Conservation (phyloP, 345 rosid species). For the Rubroshorea leprosula region DNA sequence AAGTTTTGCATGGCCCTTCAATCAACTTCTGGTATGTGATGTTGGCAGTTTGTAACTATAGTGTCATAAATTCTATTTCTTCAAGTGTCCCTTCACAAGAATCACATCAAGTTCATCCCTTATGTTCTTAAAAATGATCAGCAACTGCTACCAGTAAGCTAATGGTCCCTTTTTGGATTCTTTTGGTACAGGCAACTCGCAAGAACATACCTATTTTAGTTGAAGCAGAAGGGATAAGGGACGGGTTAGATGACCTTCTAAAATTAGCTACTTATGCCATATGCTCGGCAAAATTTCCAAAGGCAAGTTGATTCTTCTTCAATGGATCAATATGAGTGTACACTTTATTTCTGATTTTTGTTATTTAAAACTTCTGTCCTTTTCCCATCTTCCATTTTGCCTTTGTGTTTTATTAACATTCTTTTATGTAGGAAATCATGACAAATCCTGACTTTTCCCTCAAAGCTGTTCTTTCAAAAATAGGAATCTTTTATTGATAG, state of each 20-base stretch:
- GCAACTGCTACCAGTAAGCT: neutral
- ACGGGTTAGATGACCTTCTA: slow-evolving; percentile 68
- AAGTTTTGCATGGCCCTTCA: neutral
- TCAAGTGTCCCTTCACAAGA: neutral
- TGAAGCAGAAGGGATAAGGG: slow-evolving; percentile 78
- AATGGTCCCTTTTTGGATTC: slow-evolving; percentile 3
- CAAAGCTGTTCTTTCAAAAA: neutral
- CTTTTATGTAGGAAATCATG: neutral
- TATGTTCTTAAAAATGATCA: slow-evolving; percentile 3
- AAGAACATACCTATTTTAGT: slow-evolving; percentile 72
- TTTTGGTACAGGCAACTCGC: slow-evolving; percentile 76
- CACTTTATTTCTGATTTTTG: neutral
- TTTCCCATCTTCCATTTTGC: neutral
- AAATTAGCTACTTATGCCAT: slow-evolving; percentile 54
- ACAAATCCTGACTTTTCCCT: neutral
- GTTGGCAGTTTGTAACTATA: neutral
- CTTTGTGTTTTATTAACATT: neutral
- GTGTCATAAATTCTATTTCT: neutral
- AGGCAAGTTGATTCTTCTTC: slow-evolving; percentile 36
- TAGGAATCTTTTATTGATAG: neutral
- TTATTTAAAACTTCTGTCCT: neutral
- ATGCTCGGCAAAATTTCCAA: slow-evolving; percentile 79
- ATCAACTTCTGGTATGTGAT: slow-evolving; percentile 1
- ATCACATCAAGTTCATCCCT: neutral
- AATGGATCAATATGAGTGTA: slow-evolving; percentile 8